Evolutionary conservation across 2,329 filamentous ascomycete species (phyloP).

Genomic region (Colletotrichum tropicale): DNA sequence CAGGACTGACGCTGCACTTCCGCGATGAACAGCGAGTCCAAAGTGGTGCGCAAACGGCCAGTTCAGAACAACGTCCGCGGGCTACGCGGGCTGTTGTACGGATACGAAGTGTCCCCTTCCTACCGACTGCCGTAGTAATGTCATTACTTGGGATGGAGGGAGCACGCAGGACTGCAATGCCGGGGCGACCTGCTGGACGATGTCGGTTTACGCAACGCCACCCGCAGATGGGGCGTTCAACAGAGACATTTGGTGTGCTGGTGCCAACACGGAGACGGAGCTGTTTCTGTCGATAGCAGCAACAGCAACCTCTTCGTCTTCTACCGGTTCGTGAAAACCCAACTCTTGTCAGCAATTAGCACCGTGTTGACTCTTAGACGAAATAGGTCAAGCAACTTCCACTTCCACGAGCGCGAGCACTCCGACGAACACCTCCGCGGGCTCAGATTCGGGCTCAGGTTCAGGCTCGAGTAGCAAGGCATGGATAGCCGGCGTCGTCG

Average conservation of each 20-base stretch:
- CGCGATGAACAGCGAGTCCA: not conserved
- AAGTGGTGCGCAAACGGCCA: not conserved
- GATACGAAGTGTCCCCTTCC: not conserved
- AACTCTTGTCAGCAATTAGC: not conserved
- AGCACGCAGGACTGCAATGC: not conserved
- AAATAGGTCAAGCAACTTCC: not conserved
- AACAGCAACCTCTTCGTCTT: not conserved
- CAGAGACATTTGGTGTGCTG: not conserved
- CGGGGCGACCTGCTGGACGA: not conserved
- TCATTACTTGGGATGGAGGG: not conserved
- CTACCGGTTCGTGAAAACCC: not conserved
- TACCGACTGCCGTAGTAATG: not conserved
- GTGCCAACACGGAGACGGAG: not conserved
- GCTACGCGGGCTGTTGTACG: not conserved
- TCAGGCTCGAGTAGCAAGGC: not conserved
- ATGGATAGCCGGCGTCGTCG: not conserved
- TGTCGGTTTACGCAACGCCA: not conserved
- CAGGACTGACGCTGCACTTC: not conserved
- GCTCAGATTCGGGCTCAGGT: not conserved
- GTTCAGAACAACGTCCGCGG: not conserved
- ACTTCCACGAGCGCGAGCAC: not conserved
- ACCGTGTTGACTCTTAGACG: not conserved
- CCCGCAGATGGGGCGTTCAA: not conserved
- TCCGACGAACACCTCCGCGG: not conserved
- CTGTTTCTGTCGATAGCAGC: not conserved